Percentiles rank a stretch among this genome's conserved stretches.
Evolutionary conservation across 352 stramenopile species (phyloP).

Genomic region (Globisporangium paddicum): DNA sequence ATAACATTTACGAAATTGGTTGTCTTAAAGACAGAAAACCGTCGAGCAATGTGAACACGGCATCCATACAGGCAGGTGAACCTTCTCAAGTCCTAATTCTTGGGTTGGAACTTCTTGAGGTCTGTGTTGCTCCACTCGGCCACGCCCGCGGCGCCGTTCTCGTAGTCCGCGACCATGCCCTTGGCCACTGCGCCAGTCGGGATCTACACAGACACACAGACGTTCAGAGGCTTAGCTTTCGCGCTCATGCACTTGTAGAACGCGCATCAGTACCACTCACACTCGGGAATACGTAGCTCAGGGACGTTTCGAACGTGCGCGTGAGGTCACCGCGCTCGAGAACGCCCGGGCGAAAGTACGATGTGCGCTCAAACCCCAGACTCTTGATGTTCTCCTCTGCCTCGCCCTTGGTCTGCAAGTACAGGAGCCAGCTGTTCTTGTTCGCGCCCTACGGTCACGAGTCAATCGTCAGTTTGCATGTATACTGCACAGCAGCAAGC

Average conservation of each 20-base stretch:
- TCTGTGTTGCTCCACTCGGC: slow-evolving; percentile 50
- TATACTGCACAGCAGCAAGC: too few species aligned
- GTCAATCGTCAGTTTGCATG: too few species aligned
- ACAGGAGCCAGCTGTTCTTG: slow-evolving; percentile 77
- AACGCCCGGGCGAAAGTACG: slow-evolving; percentile 56
- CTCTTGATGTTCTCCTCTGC: slow-evolving; percentile 56
- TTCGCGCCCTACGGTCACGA: slow-evolving; percentile 33
- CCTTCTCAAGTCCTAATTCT: slow-evolving; percentile 8
- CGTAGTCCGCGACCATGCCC: slow-evolving; percentile 67
- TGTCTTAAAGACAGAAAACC: too few species aligned
- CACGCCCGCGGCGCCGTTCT: slow-evolving; percentile 31
- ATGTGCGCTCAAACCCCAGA: slow-evolving; percentile 45
- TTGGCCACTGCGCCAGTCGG: slow-evolving; percentile 46
- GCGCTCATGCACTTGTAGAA: not conserved
- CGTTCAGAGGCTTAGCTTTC: not conserved
- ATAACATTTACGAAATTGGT: too few species aligned
- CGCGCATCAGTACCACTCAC: too few species aligned
- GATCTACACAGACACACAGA: slow-evolving; percentile 31
- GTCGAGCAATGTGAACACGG: too few species aligned
- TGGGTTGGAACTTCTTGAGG: slow-evolving; percentile 43
- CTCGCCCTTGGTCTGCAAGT: slow-evolving; percentile 72
- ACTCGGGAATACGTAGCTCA: slow-evolving; percentile 39
- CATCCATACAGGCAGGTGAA: too few species aligned
- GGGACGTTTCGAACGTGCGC: slow-evolving; percentile 48
- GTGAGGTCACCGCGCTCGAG: slow-evolving; percentile 53